phyloP scores from a whole-genome alignment of 2,329 filamentous ascomycete genomes.

The Alternaria hordeiaustralica region DNA sequence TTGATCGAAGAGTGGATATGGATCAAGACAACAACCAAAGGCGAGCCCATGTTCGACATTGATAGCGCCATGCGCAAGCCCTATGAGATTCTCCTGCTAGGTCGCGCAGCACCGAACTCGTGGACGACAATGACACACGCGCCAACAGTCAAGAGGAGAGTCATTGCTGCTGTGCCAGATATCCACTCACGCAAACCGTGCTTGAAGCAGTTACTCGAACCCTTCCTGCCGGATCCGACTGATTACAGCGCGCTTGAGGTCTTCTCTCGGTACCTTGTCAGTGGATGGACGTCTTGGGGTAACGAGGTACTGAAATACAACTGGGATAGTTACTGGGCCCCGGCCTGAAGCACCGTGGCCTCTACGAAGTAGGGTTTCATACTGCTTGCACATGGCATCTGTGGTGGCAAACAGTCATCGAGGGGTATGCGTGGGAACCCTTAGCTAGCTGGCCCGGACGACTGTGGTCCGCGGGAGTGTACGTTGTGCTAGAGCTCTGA shows the following conservation, averaged over 20 bases:
- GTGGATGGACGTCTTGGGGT: slow-evolving; percentile 81
- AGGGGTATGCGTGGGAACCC: not conserved
- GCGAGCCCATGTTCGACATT: slow-evolving; percentile 69
- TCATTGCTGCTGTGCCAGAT: slow-evolving; percentile 75
- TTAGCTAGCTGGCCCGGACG: not conserved
- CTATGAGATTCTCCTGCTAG: slow-evolving; percentile 76
- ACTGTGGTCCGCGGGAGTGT: not conserved
- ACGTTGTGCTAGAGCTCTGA: not conserved
- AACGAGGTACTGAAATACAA: slow-evolving; percentile 77
- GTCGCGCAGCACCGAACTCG: slow-evolving; percentile 43
- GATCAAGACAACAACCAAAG: slow-evolving; percentile 72
- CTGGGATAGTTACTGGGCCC: slow-evolving; percentile 59
- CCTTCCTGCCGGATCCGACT: slow-evolving; percentile 54
- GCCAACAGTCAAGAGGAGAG: slow-evolving; percentile 55
- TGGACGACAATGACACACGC: slow-evolving; percentile 28
- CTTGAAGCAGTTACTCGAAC: slow-evolving; percentile 65
- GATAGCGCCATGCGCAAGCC: slow-evolving; percentile 73
- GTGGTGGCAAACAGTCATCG: not conserved
- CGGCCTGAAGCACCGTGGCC: not conserved
- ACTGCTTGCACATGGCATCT: not conserved
- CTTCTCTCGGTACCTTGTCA: slow-evolving; percentile 76
- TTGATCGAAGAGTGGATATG: slow-evolving; percentile 76
- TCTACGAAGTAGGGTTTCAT: not conserved
- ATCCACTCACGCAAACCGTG: slow-evolving; percentile 81
- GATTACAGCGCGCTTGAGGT: slow-evolving; percentile 71